Percentiles rank a stretch among this genome's conserved stretches.
These are phyloP conservation scores for Plasmodium blacklocki DNA, from an alignment of 169 alveolate genomes.

Conservation along the genomic window DNA sequence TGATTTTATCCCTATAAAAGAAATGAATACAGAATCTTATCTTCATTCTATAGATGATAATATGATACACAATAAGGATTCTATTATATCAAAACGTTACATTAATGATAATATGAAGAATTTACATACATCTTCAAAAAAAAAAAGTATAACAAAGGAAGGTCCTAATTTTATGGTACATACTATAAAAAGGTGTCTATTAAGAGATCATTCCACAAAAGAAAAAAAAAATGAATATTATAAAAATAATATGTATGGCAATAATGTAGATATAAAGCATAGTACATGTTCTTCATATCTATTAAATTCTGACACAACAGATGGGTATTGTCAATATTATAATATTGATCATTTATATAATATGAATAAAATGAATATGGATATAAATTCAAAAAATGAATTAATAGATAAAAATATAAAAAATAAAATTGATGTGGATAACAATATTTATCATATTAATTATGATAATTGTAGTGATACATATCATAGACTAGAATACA, in stretches of 20 bases:
- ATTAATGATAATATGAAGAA: not conserved
- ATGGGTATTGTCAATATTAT: not conserved
- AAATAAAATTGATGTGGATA: not conserved
- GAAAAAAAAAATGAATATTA: too few relatives aligned
- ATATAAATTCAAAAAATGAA: too few relatives aligned
- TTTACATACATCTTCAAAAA: not conserved
- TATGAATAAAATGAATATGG: too few relatives aligned
- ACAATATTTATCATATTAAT: not conserved
- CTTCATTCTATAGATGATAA: not conserved
- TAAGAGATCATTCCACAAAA: too few relatives aligned
- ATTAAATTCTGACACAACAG: not conserved
- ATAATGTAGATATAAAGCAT: too few relatives aligned
- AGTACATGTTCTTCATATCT: not conserved
- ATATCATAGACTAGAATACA: not conserved
- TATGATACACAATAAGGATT: not conserved
- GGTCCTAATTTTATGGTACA: not conserved
- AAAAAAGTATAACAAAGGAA: not conserved
- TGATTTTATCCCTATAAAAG: not conserved
- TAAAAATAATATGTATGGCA: too few relatives aligned
- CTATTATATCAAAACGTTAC: not conserved
- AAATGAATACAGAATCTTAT: not conserved
- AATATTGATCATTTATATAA: not conserved
- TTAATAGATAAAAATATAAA: too few relatives aligned
- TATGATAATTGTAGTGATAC: not conserved
- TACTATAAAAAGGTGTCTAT: not conserved